Conservation (phyloP, 176 grass and related monocot species). For the Carex pumila region DNA sequence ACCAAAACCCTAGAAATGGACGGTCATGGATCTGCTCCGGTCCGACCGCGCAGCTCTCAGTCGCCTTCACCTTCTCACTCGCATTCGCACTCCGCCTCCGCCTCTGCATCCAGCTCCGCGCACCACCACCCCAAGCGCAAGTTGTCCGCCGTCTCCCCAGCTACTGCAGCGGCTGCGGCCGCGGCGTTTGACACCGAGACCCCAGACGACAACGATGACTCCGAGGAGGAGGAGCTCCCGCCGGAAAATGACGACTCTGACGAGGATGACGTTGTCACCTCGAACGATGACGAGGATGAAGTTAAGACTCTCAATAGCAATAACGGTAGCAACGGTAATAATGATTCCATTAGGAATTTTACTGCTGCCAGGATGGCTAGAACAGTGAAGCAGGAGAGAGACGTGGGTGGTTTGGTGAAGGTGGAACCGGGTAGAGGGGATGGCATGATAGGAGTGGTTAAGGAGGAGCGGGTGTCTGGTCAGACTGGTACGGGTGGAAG, state of each 20-base stretch:
- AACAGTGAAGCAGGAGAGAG: slow-evolving; percentile 33
- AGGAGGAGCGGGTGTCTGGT: slow-evolving; percentile 28
- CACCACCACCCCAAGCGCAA: slow-evolving; percentile 85
- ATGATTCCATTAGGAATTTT: slow-evolving; percentile 38
- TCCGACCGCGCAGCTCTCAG: slow-evolving; percentile 32
- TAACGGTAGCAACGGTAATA: slow-evolving; percentile 19
- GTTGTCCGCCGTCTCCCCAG: slow-evolving; percentile 42
- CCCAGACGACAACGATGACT: slow-evolving; percentile 45
- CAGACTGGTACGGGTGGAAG: slow-evolving; percentile 8
- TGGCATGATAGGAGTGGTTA: slow-evolving; percentile 3
- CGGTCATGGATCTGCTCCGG: slow-evolving; percentile 37
- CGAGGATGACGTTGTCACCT: slow-evolving; percentile 27
- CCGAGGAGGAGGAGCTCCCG: slow-evolving; percentile 17
- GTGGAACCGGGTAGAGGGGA: slow-evolving; percentile 12
- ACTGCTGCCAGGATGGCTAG: slow-evolving; percentile 37
- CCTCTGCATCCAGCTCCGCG: slow-evolving; percentile 65
- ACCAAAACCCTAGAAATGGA: slow-evolving; percentile 52
- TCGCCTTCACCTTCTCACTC: slow-evolving; percentile 36
- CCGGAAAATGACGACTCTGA: slow-evolving; percentile 11
- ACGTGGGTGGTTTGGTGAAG: slow-evolving; percentile 22
- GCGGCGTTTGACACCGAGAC: slow-evolving; percentile 35
- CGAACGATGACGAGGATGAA: slow-evolving; percentile 47
- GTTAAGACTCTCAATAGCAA: slow-evolving; percentile 21
- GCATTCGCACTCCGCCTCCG: slow-evolving; percentile 78
- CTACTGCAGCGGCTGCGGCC: slow-evolving; percentile 18